Percentiles rank a stretch among this genome's conserved stretches.
Evolutionary conservation across 768 basidiomycete genomes (phyloP).

Genomic region (Lactarius sp.): DNA sequence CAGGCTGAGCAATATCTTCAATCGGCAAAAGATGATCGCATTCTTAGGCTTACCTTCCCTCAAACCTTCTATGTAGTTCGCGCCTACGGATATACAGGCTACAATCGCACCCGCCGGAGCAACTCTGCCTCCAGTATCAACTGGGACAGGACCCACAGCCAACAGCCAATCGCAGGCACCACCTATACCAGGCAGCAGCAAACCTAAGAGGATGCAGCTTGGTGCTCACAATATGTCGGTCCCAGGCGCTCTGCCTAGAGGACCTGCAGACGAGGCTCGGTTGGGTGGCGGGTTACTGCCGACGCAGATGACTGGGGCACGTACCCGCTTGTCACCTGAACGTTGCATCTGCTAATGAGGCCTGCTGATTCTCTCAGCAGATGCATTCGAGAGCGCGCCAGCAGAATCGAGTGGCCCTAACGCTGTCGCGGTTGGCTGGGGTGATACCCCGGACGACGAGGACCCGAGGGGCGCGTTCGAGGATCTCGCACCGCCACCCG

Average conservation of each 20-base stretch:
- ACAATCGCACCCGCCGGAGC: no score
- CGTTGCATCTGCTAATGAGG: slow-evolving; percentile 2
- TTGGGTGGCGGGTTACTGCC: slow-evolving; percentile 74
- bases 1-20: slow-evolving; percentile 95
- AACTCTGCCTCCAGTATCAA: slow-evolving; percentile 21
- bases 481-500: slow-evolving; percentile 12
- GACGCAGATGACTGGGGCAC: slow-evolving; percentile 94
- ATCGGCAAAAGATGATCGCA: slow-evolving; percentile 52
- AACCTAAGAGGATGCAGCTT: slow-evolving; percentile 63
- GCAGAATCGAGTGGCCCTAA: slow-evolving; percentile 28
- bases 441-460: slow-evolving; percentile 9
- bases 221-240: slow-evolving; percentile 48
- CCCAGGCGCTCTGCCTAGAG: slow-evolving; percentile 43
- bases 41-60: background rate
- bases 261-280: slow-evolving; percentile 54
- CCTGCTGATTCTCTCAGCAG: slow-evolving; percentile 17
- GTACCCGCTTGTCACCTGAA: slow-evolving; percentile 31
- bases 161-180: slow-evolving; percentile 3
- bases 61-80: no score
- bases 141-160: slow-evolving; percentile 9
- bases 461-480: slow-evolving; percentile 27
- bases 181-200: slow-evolving; percentile 31
- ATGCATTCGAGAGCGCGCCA: slow-evolving; percentile 34
- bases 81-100: no score
- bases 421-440: slow-evolving; percentile 30